phyloP scores from a whole-genome alignment of 2,329 filamentous ascomycete genomes.

The Curvularia sp. region DNA sequence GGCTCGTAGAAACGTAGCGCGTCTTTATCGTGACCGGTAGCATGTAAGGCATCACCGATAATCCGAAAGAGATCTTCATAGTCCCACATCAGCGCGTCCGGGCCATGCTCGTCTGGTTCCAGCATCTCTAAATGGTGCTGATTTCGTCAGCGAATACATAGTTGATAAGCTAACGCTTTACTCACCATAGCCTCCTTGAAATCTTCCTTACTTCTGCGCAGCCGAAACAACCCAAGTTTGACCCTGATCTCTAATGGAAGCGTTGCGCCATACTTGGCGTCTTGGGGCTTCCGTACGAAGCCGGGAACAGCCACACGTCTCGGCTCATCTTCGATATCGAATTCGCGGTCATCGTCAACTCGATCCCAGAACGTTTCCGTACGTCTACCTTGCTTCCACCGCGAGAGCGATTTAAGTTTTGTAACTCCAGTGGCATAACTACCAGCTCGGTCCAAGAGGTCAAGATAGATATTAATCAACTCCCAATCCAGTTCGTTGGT shows the following conservation, averaged over 20 bases:
- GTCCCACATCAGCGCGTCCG: slow-evolving; percentile 64
- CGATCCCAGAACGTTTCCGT: slow-evolving; percentile 80
- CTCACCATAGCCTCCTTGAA: slow-evolving; percentile 76
- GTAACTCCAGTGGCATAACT: slow-evolving; percentile 71
- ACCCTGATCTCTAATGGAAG: slow-evolving; percentile 83
- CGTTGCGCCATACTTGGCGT: slow-evolving; percentile 71
- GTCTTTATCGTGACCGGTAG: slow-evolving; percentile 59
- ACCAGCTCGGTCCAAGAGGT: slow-evolving; percentile 73
- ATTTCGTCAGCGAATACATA: slow-evolving; percentile 36
- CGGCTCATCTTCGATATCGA: slow-evolving; percentile 75
- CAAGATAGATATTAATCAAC: slow-evolving; percentile 83
- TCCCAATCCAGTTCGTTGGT: slow-evolving; percentile 71
- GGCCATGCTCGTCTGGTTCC: slow-evolving; percentile 65
- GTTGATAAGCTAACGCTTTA: slow-evolving; percentile 60
- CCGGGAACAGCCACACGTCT: slow-evolving; percentile 68
- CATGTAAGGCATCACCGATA: slow-evolving; percentile 65
- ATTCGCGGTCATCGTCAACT: slow-evolving; percentile 82
- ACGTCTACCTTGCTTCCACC: slow-evolving; percentile 82
- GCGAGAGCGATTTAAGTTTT: slow-evolving; percentile 73
- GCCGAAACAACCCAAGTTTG: slow-evolving; percentile 83
- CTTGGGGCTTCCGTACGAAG: slow-evolving; percentile 65
- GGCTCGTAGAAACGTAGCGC: slow-evolving; percentile 67
- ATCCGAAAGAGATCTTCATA: slow-evolving; percentile 84
- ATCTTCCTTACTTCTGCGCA: slow-evolving; percentile 69
- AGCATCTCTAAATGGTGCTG: slow-evolving; percentile 66